A percentile compares a stretch with the other conserved stretches of the same genome.
phyloP scores from a whole-genome alignment of 2,329 filamentous ascomycete species.

The Aspergillus spinulosporus region DNA sequence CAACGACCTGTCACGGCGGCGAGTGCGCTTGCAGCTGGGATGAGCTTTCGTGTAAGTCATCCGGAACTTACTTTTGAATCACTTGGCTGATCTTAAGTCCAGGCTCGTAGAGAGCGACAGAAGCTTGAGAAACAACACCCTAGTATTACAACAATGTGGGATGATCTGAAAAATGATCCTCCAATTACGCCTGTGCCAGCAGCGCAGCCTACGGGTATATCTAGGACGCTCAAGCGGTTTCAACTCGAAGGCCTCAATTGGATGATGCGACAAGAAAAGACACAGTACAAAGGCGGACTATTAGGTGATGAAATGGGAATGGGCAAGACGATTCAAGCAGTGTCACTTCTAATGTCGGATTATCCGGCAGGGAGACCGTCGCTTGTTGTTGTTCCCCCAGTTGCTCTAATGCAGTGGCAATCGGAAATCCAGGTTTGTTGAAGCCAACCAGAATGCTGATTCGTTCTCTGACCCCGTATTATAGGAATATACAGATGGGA shows the following conservation, averaged over 20 bases:
- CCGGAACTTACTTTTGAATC: constrained; percentile 28
- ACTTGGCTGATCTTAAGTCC: constrained; percentile 26
- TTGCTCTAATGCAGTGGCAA: constrained; percentile 94
- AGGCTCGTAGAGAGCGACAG: constrained; percentile 57
- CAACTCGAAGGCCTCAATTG: constrained; percentile 91
- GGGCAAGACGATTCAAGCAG: constrained; percentile 97
- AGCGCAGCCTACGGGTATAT: constrained; percentile 74
- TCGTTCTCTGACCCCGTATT: constrained; percentile 3
- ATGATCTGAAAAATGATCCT: constrained; percentile 66
- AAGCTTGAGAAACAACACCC: constrained; percentile 77
- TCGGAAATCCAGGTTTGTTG: constrained; percentile 67
- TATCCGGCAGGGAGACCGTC: constrained; percentile 81
- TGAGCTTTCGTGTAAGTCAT: constrained; percentile 35
- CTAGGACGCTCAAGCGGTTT: constrained; percentile 83
- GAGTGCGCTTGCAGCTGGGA: constrained; percentile 13
- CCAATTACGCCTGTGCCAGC: constrained; percentile 65
- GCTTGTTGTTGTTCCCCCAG: constrained; percentile 85
- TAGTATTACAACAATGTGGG: constrained; percentile 80
- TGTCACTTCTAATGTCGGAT: constrained; percentile 97
- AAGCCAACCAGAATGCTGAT: background rate
- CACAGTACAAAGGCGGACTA: constrained; percentile 81
- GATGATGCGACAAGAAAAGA: constrained; percentile 90
- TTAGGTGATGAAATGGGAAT: constrained; percentile 98
- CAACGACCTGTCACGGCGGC: constrained; percentile 5
- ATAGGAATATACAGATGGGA: constrained; percentile 73